Base-by-base conservation (phyloP, 2,329 filamentous ascomycete species). In the Fusarium illudens region DNA sequence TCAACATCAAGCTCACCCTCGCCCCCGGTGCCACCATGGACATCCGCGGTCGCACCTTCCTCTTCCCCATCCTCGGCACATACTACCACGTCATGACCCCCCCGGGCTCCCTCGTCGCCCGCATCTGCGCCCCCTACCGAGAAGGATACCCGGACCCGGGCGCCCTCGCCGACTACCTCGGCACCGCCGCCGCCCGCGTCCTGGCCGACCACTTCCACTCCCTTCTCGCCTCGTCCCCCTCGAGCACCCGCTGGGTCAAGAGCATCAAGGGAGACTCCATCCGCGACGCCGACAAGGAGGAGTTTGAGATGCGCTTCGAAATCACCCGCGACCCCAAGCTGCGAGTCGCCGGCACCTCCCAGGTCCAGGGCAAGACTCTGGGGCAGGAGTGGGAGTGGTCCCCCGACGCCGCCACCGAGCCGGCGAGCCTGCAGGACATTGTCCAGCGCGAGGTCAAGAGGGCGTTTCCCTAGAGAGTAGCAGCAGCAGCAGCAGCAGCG, bases 91-190 rank as follows among this genome's bases (percentile, higher is more conserved):
- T 84, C 58, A 71, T 79, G n/a, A 73, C 83, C 2, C 79, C 80
- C 3, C 73, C 80, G 1, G 68, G 72, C 6, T 77, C 76, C 19
- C 71, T 73, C 29, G 73, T 87, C 2, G 75, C 79, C 3, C 55
- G 65, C 5, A 63, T 76, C 15, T 86, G 82, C 64, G 79, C 83
- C 1, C 84, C 84, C 0, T 80, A 80, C 52, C 72, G 75, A 11
- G 80, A 83, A 22, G 76, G 78, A 6, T 87, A 86, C 64, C 79
- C 82, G 0, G 79, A 79, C 64, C 74, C 83, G 15, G 64, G 71
- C 10, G 82, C 84, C 32, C 78, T 86, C 6, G 75, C 78, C 12
- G 79, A 81, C 65, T 86, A 86, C 72, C 68, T 87, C 9, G 75
- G 79, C 58, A 79, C 79, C 17, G 81, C 83, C 12, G 77, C 81